Evolutionary conservation across 2,329 filamentous ascomycete species (phyloP), one percentile per base, ranked within the genome.

Genomic region (Chrysoporthe cubensis): DNA sequence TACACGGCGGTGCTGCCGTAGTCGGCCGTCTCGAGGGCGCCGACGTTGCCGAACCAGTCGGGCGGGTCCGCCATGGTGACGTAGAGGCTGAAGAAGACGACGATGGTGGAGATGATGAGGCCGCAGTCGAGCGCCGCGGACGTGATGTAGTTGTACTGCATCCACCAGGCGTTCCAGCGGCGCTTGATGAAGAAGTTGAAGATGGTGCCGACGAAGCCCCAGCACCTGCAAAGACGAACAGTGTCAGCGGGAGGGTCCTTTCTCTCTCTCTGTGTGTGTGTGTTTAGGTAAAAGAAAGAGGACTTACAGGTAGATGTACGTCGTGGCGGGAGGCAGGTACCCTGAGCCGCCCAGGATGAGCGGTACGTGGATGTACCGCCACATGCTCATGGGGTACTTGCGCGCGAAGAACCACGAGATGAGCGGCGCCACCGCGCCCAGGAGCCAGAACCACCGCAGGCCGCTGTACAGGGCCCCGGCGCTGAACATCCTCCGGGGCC

Each of bases 71-170:
- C 82, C 44, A 82, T 80, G 2, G 89, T 89, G 71, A 92, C 76
- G 66, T 88, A 87, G 40, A 93, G 79, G 1, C 88, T 84, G 72
- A 91, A 87, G 80, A 93, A 91, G 67, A 93, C 89, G 67, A 93
- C 76, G 46, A 93, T 84, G 0, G 89, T 90, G 44, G 84, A 86
- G 26, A 92, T 76, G 14, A 89, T 87, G 5, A 92, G 82, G 5
- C 90, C 90, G 61, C 86, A 86, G 76, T 93, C 91, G 48, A 93
- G 80, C 1, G 88, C 91, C 0, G 90, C 90, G 26, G 90, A 91
- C 0, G 89, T 87, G 74, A 92, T 84, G 76, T 93, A 93, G 80
- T 93, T 93, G 80, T 92, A 93, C 76, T 90, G 88, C 77, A 90
- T 81, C 91, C 91, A 93, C 91, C 90, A 93, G 44, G 88, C 90